These are phyloP conservation scores for Elsinoe batatas DNA, from an alignment of 2,329 filamentous ascomycete species.

Conservation along the genomic window DNA sequence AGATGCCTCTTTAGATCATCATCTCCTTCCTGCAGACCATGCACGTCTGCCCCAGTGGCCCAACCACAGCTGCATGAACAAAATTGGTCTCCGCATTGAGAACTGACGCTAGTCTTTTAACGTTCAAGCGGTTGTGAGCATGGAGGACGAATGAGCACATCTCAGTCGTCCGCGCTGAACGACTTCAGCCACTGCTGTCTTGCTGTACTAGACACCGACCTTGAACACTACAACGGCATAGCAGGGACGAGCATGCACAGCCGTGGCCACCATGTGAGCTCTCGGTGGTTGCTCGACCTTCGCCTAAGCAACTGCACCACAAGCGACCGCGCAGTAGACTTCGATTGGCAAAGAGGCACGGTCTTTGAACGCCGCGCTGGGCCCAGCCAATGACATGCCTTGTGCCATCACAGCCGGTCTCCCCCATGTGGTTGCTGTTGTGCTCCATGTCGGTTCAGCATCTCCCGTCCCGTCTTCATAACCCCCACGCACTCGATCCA, in stretches of 20 bases:
- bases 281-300: too few species aligned
- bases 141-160: neutral
- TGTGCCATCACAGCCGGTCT: neutral
- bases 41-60: neutral
- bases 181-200: too few species aligned
- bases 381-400: neutral
- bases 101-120: neutral
- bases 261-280: too few species aligned
- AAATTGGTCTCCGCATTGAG: slow-evolving; percentile 7
- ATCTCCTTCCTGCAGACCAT: neutral
- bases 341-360: slow-evolving; percentile 4
- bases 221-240: too few species aligned
- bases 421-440: slow-evolving; percentile 2
- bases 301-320: too few species aligned
- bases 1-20: neutral
- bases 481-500: neutral
- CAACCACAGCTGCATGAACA: slow-evolving; percentile 5
- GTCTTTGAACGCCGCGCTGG: neutral
- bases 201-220: too few species aligned
- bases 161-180: neutral
- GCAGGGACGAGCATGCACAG: too few species aligned
- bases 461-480: neutral
- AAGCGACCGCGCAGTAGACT: neutral
- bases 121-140: neutral
- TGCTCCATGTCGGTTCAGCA: neutral